These are phyloP conservation scores for Mucor irregularis DNA, from an alignment of 371 early-diverging fungal species.

Conservation along the genomic window DNA sequence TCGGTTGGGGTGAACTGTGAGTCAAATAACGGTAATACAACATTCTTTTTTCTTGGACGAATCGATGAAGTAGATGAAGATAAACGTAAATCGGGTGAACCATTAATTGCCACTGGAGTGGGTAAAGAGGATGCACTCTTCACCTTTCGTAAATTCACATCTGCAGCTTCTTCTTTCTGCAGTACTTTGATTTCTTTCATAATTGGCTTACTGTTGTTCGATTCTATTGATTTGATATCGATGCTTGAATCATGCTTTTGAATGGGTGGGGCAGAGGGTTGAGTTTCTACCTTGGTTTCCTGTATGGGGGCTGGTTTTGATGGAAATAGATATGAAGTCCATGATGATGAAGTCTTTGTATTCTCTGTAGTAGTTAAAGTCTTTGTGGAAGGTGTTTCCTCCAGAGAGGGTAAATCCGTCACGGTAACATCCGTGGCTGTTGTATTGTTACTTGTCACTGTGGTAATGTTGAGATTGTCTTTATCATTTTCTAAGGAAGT, in stretches of 20 bases:
- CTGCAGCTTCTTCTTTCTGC: too few species aligned
- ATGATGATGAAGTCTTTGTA: background rate
- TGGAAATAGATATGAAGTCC: slow-evolving; percentile 7
- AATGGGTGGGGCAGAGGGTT: background rate
- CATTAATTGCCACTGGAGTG: background rate
- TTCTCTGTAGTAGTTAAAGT: background rate
- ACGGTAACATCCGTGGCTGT: background rate
- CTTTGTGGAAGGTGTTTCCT: background rate
- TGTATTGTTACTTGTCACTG: background rate
- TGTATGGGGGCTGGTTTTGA: background rate
- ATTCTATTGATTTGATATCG: background rate
- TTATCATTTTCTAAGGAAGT: background rate
- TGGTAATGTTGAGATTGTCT: background rate
- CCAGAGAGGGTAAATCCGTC: background rate
- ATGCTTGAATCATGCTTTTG: background rate
- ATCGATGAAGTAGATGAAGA: slow-evolving; percentile 13
- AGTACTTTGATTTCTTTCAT: background rate
- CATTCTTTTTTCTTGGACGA: slow-evolving; percentile 16
- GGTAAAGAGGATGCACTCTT: slow-evolving; percentile 15
- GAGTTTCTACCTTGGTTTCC: background rate
- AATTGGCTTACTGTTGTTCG: background rate
- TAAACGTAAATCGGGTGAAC: background rate
- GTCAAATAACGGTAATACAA: slow-evolving; percentile 33
- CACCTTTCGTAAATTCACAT: background rate
- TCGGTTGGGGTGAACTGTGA: slow-evolving; percentile 20